Evolutionary conservation across 352 stramenopile species (phyloP).

Genomic region (Phytopythium sindhum): DNA sequence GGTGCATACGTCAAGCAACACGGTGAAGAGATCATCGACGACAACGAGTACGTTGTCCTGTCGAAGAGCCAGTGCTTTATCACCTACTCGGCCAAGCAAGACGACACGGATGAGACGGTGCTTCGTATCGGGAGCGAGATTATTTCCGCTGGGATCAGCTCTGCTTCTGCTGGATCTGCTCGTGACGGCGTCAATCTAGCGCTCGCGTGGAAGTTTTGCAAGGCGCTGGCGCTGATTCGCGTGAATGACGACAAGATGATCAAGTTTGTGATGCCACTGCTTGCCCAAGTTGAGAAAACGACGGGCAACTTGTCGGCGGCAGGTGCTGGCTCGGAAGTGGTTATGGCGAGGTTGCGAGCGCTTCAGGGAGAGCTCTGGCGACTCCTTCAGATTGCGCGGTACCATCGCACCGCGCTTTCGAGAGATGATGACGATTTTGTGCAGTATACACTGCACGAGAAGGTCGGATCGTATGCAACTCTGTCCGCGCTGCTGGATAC

Average conservation of each 20-base stretch:
- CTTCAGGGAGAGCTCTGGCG: conserved; percentile 69
- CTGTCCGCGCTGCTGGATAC: conserved; percentile 59
- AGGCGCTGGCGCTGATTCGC: conserved; percentile 48
- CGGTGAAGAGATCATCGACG: conserved; percentile 36
- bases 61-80: conserved; percentile 40
- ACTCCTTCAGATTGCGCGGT: conserved; percentile 51
- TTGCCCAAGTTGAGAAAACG: conserved; percentile 32
- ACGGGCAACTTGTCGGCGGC: conserved; percentile 8
- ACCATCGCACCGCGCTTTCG: conserved; percentile 17
- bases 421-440: conserved; percentile 27
- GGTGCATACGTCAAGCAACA: conserved; percentile 48
- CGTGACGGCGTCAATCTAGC: conserved; percentile 24
- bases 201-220: conserved; percentile 74
- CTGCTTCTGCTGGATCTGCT: not conserved
- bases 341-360: conserved; percentile 13
- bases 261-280: conserved; percentile 36
- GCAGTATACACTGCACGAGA: conserved; percentile 31
- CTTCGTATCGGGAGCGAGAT: conserved; percentile 28
- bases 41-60: conserved; percentile 41
- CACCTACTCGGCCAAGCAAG: conserved; percentile 7
- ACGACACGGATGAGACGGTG: conserved; percentile 21
- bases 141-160: not conserved
- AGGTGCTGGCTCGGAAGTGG: not conserved
- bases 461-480: conserved; percentile 52
- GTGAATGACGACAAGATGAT: conserved; percentile 36